These are phyloP conservation scores for Hypoxylon lienhwacheense DNA, from an alignment of 495 filamentous ascomycete species.

Conservation along the genomic window DNA sequence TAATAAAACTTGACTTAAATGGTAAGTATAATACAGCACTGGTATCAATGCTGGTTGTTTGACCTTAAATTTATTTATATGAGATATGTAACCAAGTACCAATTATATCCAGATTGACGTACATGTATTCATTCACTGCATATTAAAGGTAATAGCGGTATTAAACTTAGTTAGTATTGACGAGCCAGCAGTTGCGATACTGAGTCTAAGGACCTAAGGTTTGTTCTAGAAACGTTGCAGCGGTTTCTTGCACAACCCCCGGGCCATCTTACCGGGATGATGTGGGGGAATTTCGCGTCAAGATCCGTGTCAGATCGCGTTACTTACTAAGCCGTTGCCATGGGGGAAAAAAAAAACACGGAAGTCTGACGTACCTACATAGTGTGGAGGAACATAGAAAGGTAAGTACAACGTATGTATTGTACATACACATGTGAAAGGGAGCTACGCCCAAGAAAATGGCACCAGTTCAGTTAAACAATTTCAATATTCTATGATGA, in stretches of 20 bases:
- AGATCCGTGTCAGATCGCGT: constrained; percentile 25
- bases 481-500: too few relatives aligned
- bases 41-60: too few relatives aligned
- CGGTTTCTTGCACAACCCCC: background rate
- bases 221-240: background rate
- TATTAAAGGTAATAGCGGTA: background rate
- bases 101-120: background rate
- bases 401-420: too few relatives aligned
- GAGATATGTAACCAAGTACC: too few relatives aligned
- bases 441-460: too few relatives aligned
- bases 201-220: background rate
- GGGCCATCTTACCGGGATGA: constrained; percentile 4
- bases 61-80: too few relatives aligned
- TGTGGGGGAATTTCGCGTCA: constrained; percentile 26
- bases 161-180: background rate
- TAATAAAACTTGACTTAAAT: too few relatives aligned
- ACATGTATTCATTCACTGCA: background rate
- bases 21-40: too few relatives aligned
- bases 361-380: background rate
- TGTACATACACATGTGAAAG: too few relatives aligned
- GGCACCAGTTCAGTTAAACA: too few relatives aligned
- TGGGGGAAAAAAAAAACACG: constrained; percentile 7
- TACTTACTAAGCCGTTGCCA: constrained; percentile 24
- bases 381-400: too few relatives aligned
- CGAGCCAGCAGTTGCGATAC: constrained; percentile 1